A percentile compares a stretch with the other conserved stretches of the same genome.
These are phyloP conservation scores for Reticulascus tulasneorum DNA, from an alignment of 2,329 filamentous ascomycete species.

Conservation along the genomic window DNA sequence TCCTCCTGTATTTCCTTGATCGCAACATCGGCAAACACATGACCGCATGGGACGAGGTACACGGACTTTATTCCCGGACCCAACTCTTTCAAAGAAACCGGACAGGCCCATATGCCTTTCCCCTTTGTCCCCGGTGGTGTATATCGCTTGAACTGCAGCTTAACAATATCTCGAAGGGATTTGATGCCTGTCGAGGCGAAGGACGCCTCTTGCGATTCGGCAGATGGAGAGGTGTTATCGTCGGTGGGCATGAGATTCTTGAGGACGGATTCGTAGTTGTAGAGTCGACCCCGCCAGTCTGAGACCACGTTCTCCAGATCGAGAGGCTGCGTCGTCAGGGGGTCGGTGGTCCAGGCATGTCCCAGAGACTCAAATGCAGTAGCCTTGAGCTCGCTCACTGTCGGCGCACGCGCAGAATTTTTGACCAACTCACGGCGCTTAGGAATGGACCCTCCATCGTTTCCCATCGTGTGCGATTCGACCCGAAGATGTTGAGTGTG, in stretches of 20 bases:
- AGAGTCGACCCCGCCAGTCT: constrained; percentile 78
- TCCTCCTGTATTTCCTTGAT: constrained; percentile 73
- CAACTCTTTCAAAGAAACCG: constrained; percentile 80
- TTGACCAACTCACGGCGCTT: constrained; percentile 95
- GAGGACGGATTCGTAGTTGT: constrained; percentile 91
- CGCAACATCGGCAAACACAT: constrained; percentile 85
- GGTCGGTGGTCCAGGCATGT: constrained; percentile 84
- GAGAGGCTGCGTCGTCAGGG: constrained; percentile 75
- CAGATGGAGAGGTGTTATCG: constrained; percentile 20
- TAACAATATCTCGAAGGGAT: constrained; percentile 79
- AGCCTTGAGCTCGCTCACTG: constrained; percentile 83
- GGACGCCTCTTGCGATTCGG: constrained; percentile 23
- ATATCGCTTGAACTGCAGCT: constrained; percentile 67
- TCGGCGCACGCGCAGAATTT: constrained; percentile 78
- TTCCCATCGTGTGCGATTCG: constrained; percentile 72
- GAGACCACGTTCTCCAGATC: constrained; percentile 71
- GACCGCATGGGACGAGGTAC: constrained; percentile 91
- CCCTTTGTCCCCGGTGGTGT: constrained; percentile 30
- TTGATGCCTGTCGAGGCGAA: constrained; percentile 61
- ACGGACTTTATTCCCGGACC: constrained; percentile 76
- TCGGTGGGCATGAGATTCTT: constrained; percentile 47
- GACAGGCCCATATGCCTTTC: constrained; percentile 71
- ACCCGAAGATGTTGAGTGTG: background rate
- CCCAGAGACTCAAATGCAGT: constrained; percentile 78
- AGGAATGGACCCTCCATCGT: constrained; percentile 95